Evolutionary conservation across 768 basidiomycete genomes (phyloP), one percentile per base, ranked within the genome.

Genomic region (Xerocomellus amylosporus): DNA sequence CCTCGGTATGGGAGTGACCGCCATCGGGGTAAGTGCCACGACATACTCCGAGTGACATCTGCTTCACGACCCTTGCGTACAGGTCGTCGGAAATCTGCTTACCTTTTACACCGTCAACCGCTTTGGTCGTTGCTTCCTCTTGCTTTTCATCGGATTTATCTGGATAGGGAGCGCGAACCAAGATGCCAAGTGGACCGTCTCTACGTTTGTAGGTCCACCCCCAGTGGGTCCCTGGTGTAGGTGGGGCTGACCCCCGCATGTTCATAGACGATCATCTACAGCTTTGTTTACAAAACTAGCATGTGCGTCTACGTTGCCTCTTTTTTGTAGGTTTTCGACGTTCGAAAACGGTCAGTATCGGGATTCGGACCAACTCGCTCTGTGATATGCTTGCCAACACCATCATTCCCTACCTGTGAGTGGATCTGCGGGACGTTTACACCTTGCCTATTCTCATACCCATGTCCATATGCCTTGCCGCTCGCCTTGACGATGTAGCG

Each of bases 351-450:
- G 64, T 68, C n/a, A 58, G 68, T 2, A 56, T 65, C 7, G 61
- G 68, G 2, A 61, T 67, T 6, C 61, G 54, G 58, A 59, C 58
- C 28, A 68, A 63, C 36, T 65, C 65, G 26, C 55, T 70, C 3
- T 70, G 58, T 9, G 53, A 52, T 14, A 61, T 70, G 65, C n/a
- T 68, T 2, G 55, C 53, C 39, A 70, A 59, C 54, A 67, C 60
- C 14, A 40, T 58, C 45, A 60, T 70, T 49, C 68, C 68, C 1
- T 68, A 68, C 49, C 68, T 69, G 67, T 68, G 19, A 56, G 64
- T 45, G 2, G 31, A 33, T 34, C 17, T 14, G n/a, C 15, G 38
- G 43, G 12, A 31, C 17, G 22, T 42, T 46, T 17, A 30, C 14
- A 17, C 22, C 6, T n/a, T 22, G 4, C 10, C 28, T 14, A 17